Base-by-base conservation (phyloP, 169 alveolate genomes). In the Cryptosporidium tyzzeri region DNA sequence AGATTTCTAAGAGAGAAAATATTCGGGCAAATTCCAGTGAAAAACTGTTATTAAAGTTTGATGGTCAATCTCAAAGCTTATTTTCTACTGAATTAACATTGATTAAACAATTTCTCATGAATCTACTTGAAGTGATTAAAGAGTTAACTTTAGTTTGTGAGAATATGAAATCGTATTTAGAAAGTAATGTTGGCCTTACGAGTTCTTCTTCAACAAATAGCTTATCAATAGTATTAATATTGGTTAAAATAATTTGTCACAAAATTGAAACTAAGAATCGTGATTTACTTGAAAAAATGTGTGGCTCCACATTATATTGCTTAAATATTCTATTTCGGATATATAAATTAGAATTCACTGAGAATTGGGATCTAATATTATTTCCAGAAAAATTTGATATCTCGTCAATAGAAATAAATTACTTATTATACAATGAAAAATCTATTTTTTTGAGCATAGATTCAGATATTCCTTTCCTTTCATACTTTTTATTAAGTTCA, bases 331-430 rank as follows among this genome's bases (percentile, higher is more conserved):
- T 80, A 23, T 80, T 80, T 45, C 39, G 65, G 0, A 58, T 80
- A 31, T 80, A 80, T 80, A 80, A 80, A 37, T 14, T 80, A 21
- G 89, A 80, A 45, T 65, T 80, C 53, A 80, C 80, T 37, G 75
- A 58, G 23, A 80, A 48, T 10, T 80, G 89, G 89, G 75, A 80
- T 62, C 51, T 80, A 23, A 62, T 80, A 59, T 70, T 80, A 18
- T 62, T 62, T 80, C 80, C 89, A 41, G 68, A 62, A 59, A 14
- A n/a, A 31, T n/a, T 10, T 59, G 18, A 80, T 37, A 41, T 35
- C 1, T 12, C 59, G 29, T 21, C 31, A n/a, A 35, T 29, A 8
- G 9, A 67, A 44, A 21, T 33, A 2, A 21, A 18, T 45, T 80
- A 33, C 18, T 3, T 9, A 16, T 33, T 53, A 37, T 4, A 45